Conservation (phyloP, 768 basidiomycete genomes). For the Mycena galericulata region DNA sequence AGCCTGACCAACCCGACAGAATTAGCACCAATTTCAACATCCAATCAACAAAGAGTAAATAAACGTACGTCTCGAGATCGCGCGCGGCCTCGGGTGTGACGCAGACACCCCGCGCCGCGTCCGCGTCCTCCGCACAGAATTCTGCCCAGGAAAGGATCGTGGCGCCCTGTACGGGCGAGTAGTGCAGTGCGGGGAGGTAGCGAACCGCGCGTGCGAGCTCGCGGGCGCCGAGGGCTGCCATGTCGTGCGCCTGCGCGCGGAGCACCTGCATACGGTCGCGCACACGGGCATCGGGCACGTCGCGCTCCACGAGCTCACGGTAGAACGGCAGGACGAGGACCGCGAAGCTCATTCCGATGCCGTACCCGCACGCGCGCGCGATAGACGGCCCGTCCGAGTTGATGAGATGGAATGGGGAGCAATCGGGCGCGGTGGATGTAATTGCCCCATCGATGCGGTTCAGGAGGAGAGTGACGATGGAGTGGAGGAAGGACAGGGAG, state of each 20-base stretch:
- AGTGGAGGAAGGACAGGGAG: neutral
- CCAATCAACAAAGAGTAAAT: neutral
- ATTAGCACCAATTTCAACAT: neutral
- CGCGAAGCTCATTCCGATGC: neutral
- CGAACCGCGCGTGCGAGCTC: slow-evolving; percentile 6
- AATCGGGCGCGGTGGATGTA: too few species aligned
- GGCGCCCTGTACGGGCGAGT: neutral
- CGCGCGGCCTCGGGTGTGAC: neutral
- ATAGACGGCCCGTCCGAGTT: too few species aligned
- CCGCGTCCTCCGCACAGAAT: slow-evolving; percentile 3
- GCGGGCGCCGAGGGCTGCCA: slow-evolving; percentile 5
- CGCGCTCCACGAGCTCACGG: slow-evolving; percentile 31
- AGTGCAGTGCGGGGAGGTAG: slow-evolving; percentile 14
- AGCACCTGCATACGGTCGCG: neutral
- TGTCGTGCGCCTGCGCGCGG: slow-evolving; percentile 13
- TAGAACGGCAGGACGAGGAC: slow-evolving; percentile 9
- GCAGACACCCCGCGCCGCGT: neutral
- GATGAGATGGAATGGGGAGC: too few species aligned
- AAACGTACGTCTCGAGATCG: neutral
- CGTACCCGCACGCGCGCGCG: neutral
- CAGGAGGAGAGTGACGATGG: neutral
- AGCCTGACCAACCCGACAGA: neutral
- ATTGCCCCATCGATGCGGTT: neutral
- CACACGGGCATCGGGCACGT: neutral
- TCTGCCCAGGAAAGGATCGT: slow-evolving; percentile 12